Percentiles rank a stretch among this genome's conserved stretches.
phyloP scores from a whole-genome alignment of 2,329 filamentous ascomycete genomes.

The Sclerotinia trifoliorum region DNA sequence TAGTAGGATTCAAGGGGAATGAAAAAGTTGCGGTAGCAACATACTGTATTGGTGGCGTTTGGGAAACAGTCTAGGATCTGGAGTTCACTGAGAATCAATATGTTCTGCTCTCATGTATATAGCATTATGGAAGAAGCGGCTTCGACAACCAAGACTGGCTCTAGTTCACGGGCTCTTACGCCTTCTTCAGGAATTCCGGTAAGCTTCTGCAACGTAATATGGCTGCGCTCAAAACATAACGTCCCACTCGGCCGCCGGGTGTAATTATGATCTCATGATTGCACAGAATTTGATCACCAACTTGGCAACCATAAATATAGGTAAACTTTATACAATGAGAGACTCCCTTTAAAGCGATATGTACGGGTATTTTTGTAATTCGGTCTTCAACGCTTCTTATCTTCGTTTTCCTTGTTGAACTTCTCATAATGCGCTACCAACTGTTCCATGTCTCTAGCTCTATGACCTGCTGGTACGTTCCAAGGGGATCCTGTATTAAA shows the following conservation, averaged over 20 bases:
- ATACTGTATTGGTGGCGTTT: conserved; percentile 10
- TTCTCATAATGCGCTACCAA: conserved; percentile 63
- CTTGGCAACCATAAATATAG: conserved; percentile 13
- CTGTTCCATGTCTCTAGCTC: conserved; percentile 55
- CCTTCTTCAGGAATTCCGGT: neutral
- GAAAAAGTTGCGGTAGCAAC: neutral
- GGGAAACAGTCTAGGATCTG: conserved; percentile 6
- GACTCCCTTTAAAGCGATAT: conserved; percentile 19
- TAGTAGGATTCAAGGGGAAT: conserved; percentile 13
- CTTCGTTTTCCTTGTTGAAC: conserved; percentile 55
- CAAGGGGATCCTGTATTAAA: conserved; percentile 62
- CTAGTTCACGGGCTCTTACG: neutral
- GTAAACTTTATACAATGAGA: conserved; percentile 12
- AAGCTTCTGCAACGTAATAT: neutral
- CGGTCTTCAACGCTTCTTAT: conserved; percentile 44
- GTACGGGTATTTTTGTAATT: conserved; percentile 26
- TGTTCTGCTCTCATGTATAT: conserved; percentile 10
- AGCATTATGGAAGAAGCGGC: neutral
- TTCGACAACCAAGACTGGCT: neutral
- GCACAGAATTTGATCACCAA: conserved; percentile 4
- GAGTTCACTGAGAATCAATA: conserved; percentile 10
- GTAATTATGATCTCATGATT: neutral
- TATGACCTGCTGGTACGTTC: conserved; percentile 62
- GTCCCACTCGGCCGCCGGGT: neutral
- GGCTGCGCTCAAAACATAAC: neutral